Evolutionary conservation across 2,329 filamentous ascomycete genomes (phyloP), one percentile per base, ranked within the genome.

Genomic region (Neofusicoccum kwambonambiense): DNA sequence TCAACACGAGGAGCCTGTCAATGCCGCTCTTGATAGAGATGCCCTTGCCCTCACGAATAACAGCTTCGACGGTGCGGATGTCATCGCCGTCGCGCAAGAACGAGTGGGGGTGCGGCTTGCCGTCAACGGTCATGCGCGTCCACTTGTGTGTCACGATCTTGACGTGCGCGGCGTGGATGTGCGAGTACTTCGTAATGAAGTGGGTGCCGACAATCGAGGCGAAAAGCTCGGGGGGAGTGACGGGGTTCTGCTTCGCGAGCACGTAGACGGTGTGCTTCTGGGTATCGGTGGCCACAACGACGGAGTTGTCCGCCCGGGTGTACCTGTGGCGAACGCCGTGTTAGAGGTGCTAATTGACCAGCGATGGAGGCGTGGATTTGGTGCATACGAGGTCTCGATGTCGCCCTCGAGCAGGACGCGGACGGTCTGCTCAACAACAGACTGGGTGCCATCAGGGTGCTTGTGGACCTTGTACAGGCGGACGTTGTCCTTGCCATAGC

Each of bases 401-500:
- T 93, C 90, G 71, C 95, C 95, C 82, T 98, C 93, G 35, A 99
- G 87, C 60, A 98, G 85, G 68, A 93, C 92, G 81, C 91, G 91
- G 71, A 99, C 91, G 45, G 93, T 97, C 90, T 97, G 96, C 80
- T 99, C 95, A 47, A 90, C 90, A 70, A 98, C 91, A 7, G 89
- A 90, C 79, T 99, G 94, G 22, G 87, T 83, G 64, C 90, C 90
- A 17, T 90, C 90, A 75, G 87, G 83, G 77, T 98, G 88, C 72
- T 88, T 88, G 74, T 96, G 85, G 74, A 97, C 93, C 81, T 99
- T 99, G 87, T 90, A 96, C 73, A 99, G 88, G 74, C 95, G 93
- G 85, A 99, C 90, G 82, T 99, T 98, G 87, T 98, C 95, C 87
- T 99, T 94, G 82, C 91, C 91, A 77, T 93, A 94, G 76, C 89